phyloP scores from a whole-genome alignment of 176 grass and related monocot species.

The Panicum miliaceum region DNA sequence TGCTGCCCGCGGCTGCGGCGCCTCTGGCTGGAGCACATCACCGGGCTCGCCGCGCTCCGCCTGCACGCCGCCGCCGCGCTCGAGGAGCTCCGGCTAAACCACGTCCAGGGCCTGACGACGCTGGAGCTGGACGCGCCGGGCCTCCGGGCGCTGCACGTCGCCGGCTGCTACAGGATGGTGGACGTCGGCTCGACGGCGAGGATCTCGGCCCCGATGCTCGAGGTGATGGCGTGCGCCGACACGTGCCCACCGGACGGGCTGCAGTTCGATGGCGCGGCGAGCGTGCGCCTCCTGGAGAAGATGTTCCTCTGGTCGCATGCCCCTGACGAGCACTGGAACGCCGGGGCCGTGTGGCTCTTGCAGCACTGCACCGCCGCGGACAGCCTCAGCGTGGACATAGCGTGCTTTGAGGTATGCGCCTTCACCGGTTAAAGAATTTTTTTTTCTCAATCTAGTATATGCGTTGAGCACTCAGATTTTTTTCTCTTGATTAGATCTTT shows the following conservation, averaged over 20 bases:
- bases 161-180: not conserved
- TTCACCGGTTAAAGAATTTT: no score
- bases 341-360: not conserved
- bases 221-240: not conserved
- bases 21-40: not conserved
- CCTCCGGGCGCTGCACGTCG: not conserved
- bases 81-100: slow-evolving; percentile 1
- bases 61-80: not conserved
- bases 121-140: slow-evolving; percentile 8
- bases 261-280: not conserved
- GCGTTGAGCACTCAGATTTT: no score
- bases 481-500: no score
- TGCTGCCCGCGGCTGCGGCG: not conserved
- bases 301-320: no score
- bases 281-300: not conserved
- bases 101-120: not conserved
- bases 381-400: not conserved
- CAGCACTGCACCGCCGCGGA: not conserved
- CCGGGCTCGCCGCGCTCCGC: not conserved
- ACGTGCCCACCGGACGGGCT: not conserved
- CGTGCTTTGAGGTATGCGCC: no score
- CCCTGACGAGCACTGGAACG: not conserved
- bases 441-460: no score
- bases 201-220: not conserved
- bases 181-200: not conserved